A percentile compares a stretch with the other conserved stretches of the same genome.
Conservation (phyloP, 768 basidiomycete genomes). For the Phanerochaete sordida region DNA sequence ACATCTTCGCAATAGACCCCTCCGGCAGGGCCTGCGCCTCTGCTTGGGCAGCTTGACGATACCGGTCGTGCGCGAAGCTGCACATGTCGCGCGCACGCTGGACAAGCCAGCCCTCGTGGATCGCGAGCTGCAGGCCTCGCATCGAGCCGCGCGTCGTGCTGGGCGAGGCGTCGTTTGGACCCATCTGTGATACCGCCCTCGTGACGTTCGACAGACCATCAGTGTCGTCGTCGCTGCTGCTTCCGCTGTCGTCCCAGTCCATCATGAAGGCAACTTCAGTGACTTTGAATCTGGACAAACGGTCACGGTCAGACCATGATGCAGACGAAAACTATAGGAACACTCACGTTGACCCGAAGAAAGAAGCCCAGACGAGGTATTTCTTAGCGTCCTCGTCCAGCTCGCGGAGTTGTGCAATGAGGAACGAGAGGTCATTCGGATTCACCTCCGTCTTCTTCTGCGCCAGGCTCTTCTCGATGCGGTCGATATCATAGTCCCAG, state of each 20-base stretch:
- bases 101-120: conserved; percentile 72
- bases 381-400: conserved; percentile 62
- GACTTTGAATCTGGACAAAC: conserved; percentile 60
- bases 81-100: conserved; percentile 74
- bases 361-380: conserved; percentile 68
- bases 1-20: conserved; percentile 60
- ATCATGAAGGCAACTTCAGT: conserved; percentile 71
- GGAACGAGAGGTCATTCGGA: conserved; percentile 60
- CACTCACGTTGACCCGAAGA: conserved; percentile 68
- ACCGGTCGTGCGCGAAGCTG: conserved; percentile 71
- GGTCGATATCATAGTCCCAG: conserved; percentile 60
- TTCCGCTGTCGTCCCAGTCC: conserved; percentile 64
- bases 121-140: conserved; percentile 62
- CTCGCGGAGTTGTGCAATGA: conserved; percentile 55
- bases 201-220: conserved; percentile 50
- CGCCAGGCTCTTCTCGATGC: conserved; percentile 52
- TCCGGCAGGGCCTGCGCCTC: conserved; percentile 50
- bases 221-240: conserved; percentile 33
- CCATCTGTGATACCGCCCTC: conserved; percentile 45
- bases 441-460: conserved; percentile 49
- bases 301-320: no score
- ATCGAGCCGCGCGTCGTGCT: conserved; percentile 54
- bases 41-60: conserved; percentile 66
- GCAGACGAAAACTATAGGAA: background rate
- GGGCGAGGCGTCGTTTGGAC: conserved; percentile 33